A percentile compares a stretch with the other conserved stretches of the same genome.
phyloP scores from a whole-genome alignment of 768 basidiomycete species.

The Mycena galericulata region DNA sequence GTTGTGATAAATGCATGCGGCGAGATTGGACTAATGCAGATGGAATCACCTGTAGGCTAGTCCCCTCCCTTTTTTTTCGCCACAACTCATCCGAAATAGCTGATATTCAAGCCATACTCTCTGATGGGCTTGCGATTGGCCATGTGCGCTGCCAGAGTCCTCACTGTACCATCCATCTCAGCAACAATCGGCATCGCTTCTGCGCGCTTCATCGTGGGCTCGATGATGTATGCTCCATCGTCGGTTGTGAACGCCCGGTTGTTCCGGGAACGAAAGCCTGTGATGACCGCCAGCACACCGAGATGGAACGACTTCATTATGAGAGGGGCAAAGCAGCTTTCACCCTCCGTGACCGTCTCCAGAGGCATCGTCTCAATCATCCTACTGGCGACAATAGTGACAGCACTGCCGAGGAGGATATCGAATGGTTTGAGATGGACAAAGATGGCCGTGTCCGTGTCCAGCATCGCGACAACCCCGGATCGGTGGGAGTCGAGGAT shows the following conservation, averaged over 20 bases:
- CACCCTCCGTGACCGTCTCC: not conserved
- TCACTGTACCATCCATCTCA: constrained; percentile 25
- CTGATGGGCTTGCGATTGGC: constrained; percentile 37
- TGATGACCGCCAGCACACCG: constrained; percentile 3
- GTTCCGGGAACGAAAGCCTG: constrained; percentile 23
- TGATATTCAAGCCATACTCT: constrained; percentile 12
- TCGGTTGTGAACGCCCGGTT: constrained; percentile 25
- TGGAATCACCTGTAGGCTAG: constrained; percentile 9
- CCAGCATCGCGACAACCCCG: constrained; percentile 2
- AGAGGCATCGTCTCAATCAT: not conserved
- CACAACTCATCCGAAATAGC: not conserved
- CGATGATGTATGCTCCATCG: constrained; percentile 29
- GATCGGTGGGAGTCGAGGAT: constrained; percentile 30
- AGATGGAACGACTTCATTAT: constrained; percentile 22
- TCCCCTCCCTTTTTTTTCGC: not conserved
- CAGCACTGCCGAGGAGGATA: constrained; percentile 8
- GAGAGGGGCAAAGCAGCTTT: not conserved
- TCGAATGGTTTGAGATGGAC: constrained; percentile 27
- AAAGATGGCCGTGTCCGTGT: not conserved
- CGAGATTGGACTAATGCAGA: constrained; percentile 18
- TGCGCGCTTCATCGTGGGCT: constrained; percentile 24
- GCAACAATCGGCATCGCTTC: constrained; percentile 34
- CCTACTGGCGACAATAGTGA: not conserved
- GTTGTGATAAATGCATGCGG: constrained; percentile 42
- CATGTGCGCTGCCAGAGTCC: constrained; percentile 29